Percentiles rank a stretch among this genome's conserved stretches.
phyloP scores from a whole-genome alignment of 2,329 filamentous ascomycete genomes.

The Magnaporthales sp. region DNA sequence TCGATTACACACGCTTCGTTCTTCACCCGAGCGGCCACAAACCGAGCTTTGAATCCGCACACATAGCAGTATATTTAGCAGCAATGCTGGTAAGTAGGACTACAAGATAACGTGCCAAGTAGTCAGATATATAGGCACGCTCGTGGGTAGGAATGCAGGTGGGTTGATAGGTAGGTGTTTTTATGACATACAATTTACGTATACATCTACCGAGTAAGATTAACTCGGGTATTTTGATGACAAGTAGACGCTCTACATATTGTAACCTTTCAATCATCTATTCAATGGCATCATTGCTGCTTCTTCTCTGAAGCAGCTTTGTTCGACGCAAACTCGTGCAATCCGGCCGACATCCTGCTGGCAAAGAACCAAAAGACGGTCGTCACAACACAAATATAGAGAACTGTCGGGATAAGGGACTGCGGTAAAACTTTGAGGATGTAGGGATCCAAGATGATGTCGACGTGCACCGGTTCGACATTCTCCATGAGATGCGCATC shows the following conservation, averaged over 20 bases:
- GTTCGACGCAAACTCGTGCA: neutral
- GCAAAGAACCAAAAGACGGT: constrained; percentile 34
- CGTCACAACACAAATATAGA: constrained; percentile 60
- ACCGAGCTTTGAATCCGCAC: neutral
- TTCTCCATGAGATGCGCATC: constrained; percentile 65
- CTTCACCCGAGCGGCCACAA: neutral
- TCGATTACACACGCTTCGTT: neutral
- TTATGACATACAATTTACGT: neutral
- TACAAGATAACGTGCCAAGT: neutral
- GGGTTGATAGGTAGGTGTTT: neutral
- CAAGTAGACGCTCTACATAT: neutral
- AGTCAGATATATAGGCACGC: neutral
- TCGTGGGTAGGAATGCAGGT: neutral
- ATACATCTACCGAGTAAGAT: neutral
- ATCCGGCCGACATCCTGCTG: constrained; percentile 16
- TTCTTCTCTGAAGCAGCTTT: neutral
- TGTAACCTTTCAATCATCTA: too few species aligned
- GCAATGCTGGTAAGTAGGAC: neutral
- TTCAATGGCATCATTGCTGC: neutral
- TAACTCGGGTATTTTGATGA: neutral
- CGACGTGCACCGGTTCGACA: constrained; percentile 66
- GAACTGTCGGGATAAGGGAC: constrained; percentile 64
- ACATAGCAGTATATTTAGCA: neutral
- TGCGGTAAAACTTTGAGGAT: constrained; percentile 69
- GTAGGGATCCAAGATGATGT: constrained; percentile 82